Conservation (phyloP, 2,329 filamentous ascomycete species). For the Teratosphaeria pseudoeucalypti region DNA sequence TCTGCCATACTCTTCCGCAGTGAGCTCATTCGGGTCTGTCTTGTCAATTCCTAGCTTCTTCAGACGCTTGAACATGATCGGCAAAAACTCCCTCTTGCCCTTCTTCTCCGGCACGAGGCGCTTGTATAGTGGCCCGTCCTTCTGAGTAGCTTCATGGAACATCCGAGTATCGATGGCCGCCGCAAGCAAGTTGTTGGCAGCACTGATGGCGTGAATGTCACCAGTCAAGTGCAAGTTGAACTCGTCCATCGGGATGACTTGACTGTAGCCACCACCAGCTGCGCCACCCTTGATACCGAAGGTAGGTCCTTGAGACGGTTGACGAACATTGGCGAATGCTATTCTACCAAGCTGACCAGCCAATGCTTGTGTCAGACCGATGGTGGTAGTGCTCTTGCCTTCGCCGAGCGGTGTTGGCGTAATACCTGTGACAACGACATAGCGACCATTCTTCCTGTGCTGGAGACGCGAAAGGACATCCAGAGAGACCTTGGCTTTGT, state of each 20-base stretch:
- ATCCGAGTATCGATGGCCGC: conserved; percentile 96
- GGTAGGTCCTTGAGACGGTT: conserved; percentile 92
- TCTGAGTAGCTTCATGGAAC: conserved; percentile 95
- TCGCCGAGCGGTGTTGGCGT: conserved; percentile 94
- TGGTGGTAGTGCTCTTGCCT: conserved; percentile 95
- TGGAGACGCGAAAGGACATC: conserved; percentile 69
- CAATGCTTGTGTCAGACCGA: conserved; percentile 87
- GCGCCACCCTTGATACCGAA: conserved; percentile 99
- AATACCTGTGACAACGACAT: conserved; percentile 88
- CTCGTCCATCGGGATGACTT: conserved; percentile 99
- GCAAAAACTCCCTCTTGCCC: conserved; percentile 74
- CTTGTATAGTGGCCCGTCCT: conserved; percentile 76
- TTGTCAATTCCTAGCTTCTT: conserved; percentile 96
- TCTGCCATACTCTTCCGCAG: conserved; percentile 72
- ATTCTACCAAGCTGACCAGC: conserved; percentile 79
- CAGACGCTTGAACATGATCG: conserved; percentile 83
- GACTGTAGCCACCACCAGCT: conserved; percentile 93
- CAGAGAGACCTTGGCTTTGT: conserved; percentile 93
- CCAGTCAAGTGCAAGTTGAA: conserved; percentile 97
- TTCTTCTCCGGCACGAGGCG: conserved; percentile 84
- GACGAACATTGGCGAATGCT: conserved; percentile 91
- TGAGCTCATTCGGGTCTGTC: conserved; percentile 84
- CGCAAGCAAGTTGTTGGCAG: conserved; percentile 91
- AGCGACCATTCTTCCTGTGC: conserved; percentile 80
- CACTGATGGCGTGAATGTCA: conserved; percentile 94